phyloP scores from a whole-genome alignment of 768 basidiomycete genomes.

The Dioszegia crocea region DNA sequence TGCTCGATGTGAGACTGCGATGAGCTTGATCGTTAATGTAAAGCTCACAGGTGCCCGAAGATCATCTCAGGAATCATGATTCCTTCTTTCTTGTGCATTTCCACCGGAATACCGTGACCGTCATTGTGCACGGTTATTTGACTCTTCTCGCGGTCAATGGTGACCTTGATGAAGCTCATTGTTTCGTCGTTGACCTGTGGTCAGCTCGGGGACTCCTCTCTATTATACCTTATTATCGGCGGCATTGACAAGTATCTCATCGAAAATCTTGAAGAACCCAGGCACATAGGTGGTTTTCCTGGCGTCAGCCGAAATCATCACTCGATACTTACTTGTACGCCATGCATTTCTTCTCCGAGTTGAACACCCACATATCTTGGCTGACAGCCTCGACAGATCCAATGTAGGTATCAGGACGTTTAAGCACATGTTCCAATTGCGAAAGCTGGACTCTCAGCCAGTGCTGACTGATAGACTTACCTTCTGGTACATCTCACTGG shows the following conservation, averaged over 20 bases:
- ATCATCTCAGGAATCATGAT: constrained; percentile 96
- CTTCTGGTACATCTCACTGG: constrained; percentile 86
- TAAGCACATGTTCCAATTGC: constrained; percentile 77
- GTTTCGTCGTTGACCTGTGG: constrained; percentile 80
- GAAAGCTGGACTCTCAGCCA: constrained; percentile 61
- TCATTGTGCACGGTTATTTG: constrained; percentile 93
- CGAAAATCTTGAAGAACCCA: constrained; percentile 98
- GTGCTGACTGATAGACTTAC: constrained; percentile 52
- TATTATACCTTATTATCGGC: constrained; percentile 92
- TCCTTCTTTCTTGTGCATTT: constrained; percentile 86
- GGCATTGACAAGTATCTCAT: constrained; percentile 98
- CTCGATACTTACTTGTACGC: constrained; percentile 62
- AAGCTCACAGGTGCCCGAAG: constrained; percentile 74
- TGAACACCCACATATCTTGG: constrained; percentile 90
- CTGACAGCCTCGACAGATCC: constrained; percentile 87
- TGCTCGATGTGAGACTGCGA: constrained; percentile 71
- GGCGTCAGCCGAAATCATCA: neutral
- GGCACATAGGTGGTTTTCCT: constrained; percentile 73
- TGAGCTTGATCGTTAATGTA: constrained; percentile 11
- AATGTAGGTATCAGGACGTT: constrained; percentile 63
- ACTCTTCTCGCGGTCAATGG: constrained; percentile 74
- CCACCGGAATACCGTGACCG: constrained; percentile 92
- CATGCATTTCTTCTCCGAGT: constrained; percentile 78
- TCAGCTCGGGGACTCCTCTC: neutral
- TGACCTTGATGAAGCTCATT: constrained; percentile 90